These are phyloP conservation scores for Pseudonitzschia delicatissima DNA, from an alignment of 108 stramenopile species.

Conservation along the genomic window DNA sequence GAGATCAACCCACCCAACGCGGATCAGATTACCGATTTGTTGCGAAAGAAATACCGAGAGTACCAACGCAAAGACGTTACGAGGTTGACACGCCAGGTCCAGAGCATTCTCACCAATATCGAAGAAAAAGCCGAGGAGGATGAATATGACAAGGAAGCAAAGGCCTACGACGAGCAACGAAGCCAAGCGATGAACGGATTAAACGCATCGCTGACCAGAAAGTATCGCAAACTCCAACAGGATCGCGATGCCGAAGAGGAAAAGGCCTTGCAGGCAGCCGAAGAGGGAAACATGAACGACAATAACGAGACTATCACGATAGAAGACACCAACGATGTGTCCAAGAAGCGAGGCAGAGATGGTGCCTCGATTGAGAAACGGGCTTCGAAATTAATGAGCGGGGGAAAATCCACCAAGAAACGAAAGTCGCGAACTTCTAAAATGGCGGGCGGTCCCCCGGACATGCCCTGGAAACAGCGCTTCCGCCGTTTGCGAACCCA, in stretches of 20 bases:
- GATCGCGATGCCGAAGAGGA: slow-evolving; percentile 28
- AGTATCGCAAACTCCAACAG: slow-evolving; percentile 60
- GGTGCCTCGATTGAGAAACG: slow-evolving; percentile 4
- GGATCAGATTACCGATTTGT: slow-evolving; percentile 34
- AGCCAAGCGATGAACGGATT: slow-evolving; percentile 42
- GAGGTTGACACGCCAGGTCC: slow-evolving; percentile 46
- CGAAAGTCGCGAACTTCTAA: slow-evolving; percentile 27
- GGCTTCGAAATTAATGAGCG: neutral
- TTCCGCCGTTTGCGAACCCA: slow-evolving; percentile 26
- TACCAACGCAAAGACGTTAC: slow-evolving; percentile 65
- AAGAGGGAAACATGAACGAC: slow-evolving; percentile 7
- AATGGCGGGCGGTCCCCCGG: neutral
- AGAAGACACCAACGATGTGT: neutral
- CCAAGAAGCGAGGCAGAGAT: slow-evolving; percentile 8
- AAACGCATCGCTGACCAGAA: slow-evolving; percentile 63
- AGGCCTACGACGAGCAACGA: slow-evolving; percentile 32
- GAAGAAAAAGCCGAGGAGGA: slow-evolving; percentile 1
- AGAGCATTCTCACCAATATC: slow-evolving; percentile 31
- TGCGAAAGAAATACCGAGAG: slow-evolving; percentile 58
- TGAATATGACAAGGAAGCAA: slow-evolving; percentile 45
- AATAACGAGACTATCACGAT: neutral
- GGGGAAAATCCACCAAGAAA: slow-evolving; percentile 10
- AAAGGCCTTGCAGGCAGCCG: neutral
- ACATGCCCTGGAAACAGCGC: neutral
- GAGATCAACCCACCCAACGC: slow-evolving; percentile 13